Evolutionary conservation across 148 eudicot species (phyloP).

Genomic region (Amaranthus cruentus): DNA sequence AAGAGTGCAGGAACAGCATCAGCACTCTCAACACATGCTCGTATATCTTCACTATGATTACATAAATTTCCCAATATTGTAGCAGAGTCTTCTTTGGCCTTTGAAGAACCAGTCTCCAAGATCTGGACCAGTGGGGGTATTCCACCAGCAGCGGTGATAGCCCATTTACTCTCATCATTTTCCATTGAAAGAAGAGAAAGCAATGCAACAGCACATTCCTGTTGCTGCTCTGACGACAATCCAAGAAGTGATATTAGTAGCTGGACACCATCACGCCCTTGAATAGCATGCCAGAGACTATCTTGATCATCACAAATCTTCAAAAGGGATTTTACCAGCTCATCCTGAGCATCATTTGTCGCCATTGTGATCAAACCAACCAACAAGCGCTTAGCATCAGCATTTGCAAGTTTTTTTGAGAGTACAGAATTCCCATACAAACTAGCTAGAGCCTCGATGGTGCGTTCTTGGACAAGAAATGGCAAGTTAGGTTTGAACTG

Average conservation of each 20-base stretch:
- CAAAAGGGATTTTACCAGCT: constrained; percentile 75
- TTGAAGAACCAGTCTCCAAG: constrained; percentile 93
- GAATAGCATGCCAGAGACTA: constrained; percentile 90
- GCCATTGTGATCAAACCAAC: constrained; percentile 99
- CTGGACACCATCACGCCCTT: constrained; percentile 98
- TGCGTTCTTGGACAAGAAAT: constrained; percentile 88
- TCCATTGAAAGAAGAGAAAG: constrained; percentile 85
- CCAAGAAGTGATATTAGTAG: constrained; percentile 96
- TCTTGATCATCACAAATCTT: constrained; percentile 73
- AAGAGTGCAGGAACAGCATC: constrained; percentile 98
- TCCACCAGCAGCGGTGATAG: constrained; percentile 99
- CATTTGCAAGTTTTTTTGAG: constrained; percentile 71
- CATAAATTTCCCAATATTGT: constrained; percentile 92
- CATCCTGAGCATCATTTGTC: constrained; percentile 83
- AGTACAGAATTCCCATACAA: constrained; percentile 80
- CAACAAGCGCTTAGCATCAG: constrained; percentile 87
- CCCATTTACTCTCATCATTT: constrained; percentile 99
- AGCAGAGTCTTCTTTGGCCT: constrained; percentile 99
- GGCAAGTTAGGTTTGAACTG: constrained; percentile 74
- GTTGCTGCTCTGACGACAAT: constrained; percentile 97
- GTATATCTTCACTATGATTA: constrained; percentile 98
- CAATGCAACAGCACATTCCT: constrained; percentile 97
- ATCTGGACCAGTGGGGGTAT: constrained; percentile 99
- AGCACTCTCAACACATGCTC: constrained; percentile 99
- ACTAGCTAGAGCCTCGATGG: constrained; percentile 96